Percentiles rank a stretch among this genome's conserved stretches.
Conservation (phyloP, 192 early-diverging fungal genomes). For the Mortierella claussenii region DNA sequence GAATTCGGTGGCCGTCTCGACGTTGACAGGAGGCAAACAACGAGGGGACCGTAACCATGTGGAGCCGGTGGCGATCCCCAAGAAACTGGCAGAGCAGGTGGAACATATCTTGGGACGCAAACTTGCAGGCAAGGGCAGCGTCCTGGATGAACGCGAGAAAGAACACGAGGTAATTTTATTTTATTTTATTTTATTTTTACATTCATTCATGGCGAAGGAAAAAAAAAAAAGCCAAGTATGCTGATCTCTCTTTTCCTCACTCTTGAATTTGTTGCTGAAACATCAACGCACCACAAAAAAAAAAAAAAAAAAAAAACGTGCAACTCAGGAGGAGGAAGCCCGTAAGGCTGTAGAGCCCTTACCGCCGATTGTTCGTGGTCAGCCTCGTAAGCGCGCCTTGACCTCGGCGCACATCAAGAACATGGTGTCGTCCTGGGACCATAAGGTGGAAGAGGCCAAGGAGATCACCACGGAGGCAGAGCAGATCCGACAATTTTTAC, state of each 20-base stretch:
- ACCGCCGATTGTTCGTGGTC: slow-evolving; percentile 39
- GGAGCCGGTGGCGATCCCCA: slow-evolving; percentile 42
- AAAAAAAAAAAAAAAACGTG: background rate
- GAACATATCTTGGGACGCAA: slow-evolving; percentile 52
- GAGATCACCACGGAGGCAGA: slow-evolving; percentile 35
- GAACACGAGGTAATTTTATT: slow-evolving; percentile 42
- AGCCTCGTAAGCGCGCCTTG: slow-evolving; percentile 45
- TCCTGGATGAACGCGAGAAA: slow-evolving; percentile 50
- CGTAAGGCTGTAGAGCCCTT: slow-evolving; percentile 40
- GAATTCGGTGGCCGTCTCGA: slow-evolving; percentile 12
- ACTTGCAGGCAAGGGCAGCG: slow-evolving; percentile 51
- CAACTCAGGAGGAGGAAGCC: slow-evolving; percentile 41
- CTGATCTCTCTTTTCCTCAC: background rate
- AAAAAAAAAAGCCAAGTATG: background rate
- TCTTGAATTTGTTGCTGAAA: too few species aligned
- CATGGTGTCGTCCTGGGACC: slow-evolving; percentile 46
- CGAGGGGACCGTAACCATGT: slow-evolving; percentile 45
- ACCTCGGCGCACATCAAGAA: slow-evolving; percentile 42
- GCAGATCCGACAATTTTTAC: slow-evolving; percentile 34
- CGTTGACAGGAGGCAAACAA: slow-evolving; percentile 23
- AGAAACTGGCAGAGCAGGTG: slow-evolving; percentile 41
- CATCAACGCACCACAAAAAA: background rate
- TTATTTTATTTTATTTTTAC: background rate
- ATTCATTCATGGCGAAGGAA: background rate
- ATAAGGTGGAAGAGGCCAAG: slow-evolving; percentile 45